These are phyloP conservation scores for Zygosaccharomyces sapae DNA, from an alignment of 1,139 yeast genomes.

Conservation along the genomic window DNA sequence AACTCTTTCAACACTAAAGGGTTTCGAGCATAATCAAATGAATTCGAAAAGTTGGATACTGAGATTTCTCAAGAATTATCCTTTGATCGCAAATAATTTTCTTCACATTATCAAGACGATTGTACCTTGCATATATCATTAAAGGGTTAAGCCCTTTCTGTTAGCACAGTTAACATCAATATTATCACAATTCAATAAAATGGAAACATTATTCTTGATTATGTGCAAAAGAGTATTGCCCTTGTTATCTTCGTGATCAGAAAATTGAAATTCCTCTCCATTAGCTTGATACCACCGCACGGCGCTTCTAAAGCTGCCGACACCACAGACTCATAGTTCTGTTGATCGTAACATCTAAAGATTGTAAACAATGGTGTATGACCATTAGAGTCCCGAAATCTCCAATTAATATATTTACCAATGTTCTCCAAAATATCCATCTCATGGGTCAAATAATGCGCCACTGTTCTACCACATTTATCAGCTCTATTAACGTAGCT, in stretches of 20 bases:
- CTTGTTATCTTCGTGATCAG: constrained; percentile 62
- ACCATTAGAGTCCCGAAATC: constrained; percentile 55
- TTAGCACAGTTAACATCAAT: constrained; percentile 64
- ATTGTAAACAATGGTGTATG: constrained; percentile 79
- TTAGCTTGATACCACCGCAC: constrained; percentile 40
- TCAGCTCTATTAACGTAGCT: constrained; percentile 53
- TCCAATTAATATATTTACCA: constrained; percentile 69
- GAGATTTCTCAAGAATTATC: constrained; percentile 43
- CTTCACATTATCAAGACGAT: constrained; percentile 55
- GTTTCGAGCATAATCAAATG: constrained; percentile 53
- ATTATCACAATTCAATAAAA: constrained; percentile 41
- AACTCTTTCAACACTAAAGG: constrained; percentile 20
- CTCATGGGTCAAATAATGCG: constrained; percentile 70
- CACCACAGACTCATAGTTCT: constrained; percentile 52
- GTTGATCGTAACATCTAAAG: constrained; percentile 78
- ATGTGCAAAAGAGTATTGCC: constrained; percentile 80
- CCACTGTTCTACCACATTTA: constrained; percentile 51
- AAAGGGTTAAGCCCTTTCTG: constrained; percentile 62
- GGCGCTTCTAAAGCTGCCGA: constrained; percentile 46
- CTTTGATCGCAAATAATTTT: constrained; percentile 45
- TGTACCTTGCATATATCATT: constrained; percentile 66
- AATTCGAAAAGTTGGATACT: constrained; percentile 36
- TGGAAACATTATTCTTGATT: constrained; percentile 45
- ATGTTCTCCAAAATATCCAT: constrained; percentile 48
- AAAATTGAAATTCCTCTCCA: constrained; percentile 39